Conservation (phyloP, 352 stramenopile genomes). For the Globisporangium mamillatum region DNA sequence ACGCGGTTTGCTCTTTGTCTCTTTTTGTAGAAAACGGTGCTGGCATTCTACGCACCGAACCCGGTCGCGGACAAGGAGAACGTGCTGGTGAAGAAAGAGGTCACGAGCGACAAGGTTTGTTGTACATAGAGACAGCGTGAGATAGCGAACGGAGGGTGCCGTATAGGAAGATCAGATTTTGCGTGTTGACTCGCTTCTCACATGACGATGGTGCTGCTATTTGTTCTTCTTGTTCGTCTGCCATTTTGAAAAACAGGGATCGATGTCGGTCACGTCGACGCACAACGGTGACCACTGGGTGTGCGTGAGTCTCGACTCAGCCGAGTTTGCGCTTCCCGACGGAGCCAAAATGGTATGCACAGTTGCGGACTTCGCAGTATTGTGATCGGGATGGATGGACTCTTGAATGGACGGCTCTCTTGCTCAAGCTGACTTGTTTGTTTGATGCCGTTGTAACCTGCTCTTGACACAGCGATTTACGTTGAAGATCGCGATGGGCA, state of each 20-base stretch:
- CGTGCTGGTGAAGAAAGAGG: conserved; percentile 51
- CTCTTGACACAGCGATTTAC: conserved; percentile 45
- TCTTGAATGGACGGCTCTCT: neutral
- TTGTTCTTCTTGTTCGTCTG: neutral
- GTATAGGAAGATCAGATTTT: neutral
- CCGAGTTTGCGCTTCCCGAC: conserved; percentile 57
- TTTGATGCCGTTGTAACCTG: neutral
- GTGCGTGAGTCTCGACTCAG: conserved; percentile 66
- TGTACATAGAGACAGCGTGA: neutral
- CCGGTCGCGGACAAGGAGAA: conserved; percentile 38
- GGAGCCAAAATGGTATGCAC: conserved; percentile 68
- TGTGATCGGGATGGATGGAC: neutral
- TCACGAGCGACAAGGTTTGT: conserved; percentile 51
- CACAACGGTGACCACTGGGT: conserved; percentile 70
- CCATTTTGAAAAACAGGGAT: conserved; percentile 28
- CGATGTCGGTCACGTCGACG: conserved; percentile 64
- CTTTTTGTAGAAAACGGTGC: conserved; percentile 44
- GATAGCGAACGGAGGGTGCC: no score
- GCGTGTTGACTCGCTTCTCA: neutral
- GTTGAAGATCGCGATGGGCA: conserved; percentile 67
- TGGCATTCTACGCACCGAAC: conserved; percentile 62
- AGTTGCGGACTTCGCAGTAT: neutral
- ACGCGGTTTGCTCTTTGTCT: neutral
- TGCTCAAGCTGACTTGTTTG: neutral
- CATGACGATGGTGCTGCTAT: neutral